Evolutionary conservation across 2,329 filamentous ascomycete genomes (phyloP), one percentile per base, ranked within the genome.

Genomic region (Phyllachora maydis): DNA sequence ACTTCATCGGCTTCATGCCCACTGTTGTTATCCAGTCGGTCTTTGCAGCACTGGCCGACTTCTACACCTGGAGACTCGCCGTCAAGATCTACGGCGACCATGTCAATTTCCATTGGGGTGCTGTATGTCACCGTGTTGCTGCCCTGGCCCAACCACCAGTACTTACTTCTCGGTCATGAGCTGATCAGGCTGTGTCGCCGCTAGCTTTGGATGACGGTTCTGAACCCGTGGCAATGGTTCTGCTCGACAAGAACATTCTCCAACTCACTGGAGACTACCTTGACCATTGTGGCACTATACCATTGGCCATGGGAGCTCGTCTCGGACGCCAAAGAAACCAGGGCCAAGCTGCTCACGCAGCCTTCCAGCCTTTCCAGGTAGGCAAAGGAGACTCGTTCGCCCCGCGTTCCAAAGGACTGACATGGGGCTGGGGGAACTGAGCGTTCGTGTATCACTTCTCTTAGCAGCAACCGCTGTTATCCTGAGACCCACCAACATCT

Each of bases 151-250:
- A 10, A 16, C n/a, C n/a, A n/a, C n/a, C n/a, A n/a, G n/a, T n/a
- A 4, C 11, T 19, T 26, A 16, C n/a, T 21, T 14, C 19, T 28
- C 25, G 28, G 21, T 17, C 7, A 17, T 29, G 12, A 12, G 15
- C 14, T n/a, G n/a, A n/a, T n/a, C n/a, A n/a, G n/a, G n/a, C 8
- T 18, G 12, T 12, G 8, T 14, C 23, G 9, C 26, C 7, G n/a
- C 16, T 18, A 82, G 71, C 54, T 91, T 21, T 59, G 63, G 28
- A 59, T 88, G 48, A 71, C 69, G 3, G 46, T 76, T 20, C 53
- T 70, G 37, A 91, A 70, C 46, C 79, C 88, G 5, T 98, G 88
- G 82, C 81, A 93, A 45, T 95, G 79, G 78, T 95, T 88, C 48
- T 88, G 75, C 49, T 88, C 82, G 2, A 85, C 82, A 0, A 65